Percentiles rank a stretch among this genome's conserved stretches.
phyloP scores from a whole-genome alignment of 805 yeast genomes.

The Metschnikowia proteae region DNA sequence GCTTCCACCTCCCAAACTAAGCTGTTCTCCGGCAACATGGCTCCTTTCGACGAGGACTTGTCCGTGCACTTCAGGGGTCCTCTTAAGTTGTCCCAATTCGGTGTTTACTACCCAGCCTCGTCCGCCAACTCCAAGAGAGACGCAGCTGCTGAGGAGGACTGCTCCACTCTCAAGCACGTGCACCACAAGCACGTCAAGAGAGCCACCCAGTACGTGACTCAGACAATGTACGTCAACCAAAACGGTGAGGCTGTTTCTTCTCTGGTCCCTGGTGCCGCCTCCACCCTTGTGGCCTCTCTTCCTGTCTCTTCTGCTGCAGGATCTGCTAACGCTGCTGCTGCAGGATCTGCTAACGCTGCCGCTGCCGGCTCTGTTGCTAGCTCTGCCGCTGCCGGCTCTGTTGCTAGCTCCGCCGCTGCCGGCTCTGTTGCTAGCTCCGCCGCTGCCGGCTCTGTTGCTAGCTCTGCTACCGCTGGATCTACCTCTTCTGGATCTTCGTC shows the following conservation, averaged over 20 bases:
- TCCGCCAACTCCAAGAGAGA: slow-evolving; percentile 43
- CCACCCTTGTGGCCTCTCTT: slow-evolving; percentile 1
- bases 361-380: neutral
- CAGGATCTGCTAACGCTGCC: neutral
- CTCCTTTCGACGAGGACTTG: slow-evolving; percentile 84
- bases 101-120: slow-evolving; percentile 76
- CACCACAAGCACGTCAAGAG: slow-evolving; percentile 51
- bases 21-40: slow-evolving; percentile 64
- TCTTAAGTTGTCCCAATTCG: slow-evolving; percentile 72
- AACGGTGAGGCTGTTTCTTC: slow-evolving; percentile 43
- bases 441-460: slow-evolving; percentile 7
- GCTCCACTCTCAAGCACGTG: slow-evolving; percentile 41
- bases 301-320: neutral
- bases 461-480: slow-evolving; percentile 17
- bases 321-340: neutral
- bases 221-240: slow-evolving; percentile 67
- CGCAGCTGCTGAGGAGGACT: slow-evolving; percentile 36
- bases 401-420: neutral
- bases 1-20: slow-evolving; percentile 56
- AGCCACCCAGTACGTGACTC: slow-evolving; percentile 69
- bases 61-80: slow-evolving; percentile 93
- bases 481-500: slow-evolving; percentile 37
- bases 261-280: slow-evolving; percentile 6
- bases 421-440: slow-evolving; percentile 1
- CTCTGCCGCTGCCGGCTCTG: neutral